Conservation (phyloP, 2,329 filamentous ascomycete species). For the Xylariaceae sp. region DNA sequence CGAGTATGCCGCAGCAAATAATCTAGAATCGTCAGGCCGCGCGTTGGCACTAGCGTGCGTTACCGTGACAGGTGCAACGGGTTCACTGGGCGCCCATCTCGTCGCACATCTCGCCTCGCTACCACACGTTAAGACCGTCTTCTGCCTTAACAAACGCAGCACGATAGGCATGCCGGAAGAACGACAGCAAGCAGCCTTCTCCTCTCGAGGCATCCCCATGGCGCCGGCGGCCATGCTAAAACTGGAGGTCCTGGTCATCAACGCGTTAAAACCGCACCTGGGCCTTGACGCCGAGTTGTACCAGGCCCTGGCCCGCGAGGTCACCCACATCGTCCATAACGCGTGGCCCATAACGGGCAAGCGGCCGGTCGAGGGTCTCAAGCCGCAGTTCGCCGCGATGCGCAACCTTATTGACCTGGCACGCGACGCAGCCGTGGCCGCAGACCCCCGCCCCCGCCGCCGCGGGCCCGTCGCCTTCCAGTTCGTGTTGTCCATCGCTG, state of each 20-base stretch:
- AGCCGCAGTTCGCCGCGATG: constrained; percentile 37
- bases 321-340: constrained; percentile 44
- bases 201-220: constrained; percentile 3
- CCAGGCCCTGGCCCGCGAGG: constrained; percentile 24
- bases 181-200: constrained; percentile 12
- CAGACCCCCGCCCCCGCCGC: constrained; percentile 4
- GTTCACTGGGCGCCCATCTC: constrained; percentile 31
- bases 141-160: constrained; percentile 39
- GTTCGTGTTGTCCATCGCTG: constrained; percentile 34
- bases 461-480: constrained; percentile 27
- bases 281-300: constrained; percentile 34
- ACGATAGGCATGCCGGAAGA: constrained; percentile 4
- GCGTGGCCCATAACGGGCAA: constrained; percentile 43
- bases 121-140: constrained; percentile 19
- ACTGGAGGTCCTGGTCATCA: constrained; percentile 31
- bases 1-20: too few species aligned
- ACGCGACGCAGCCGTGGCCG: constrained; percentile 23
- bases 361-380: constrained; percentile 29
- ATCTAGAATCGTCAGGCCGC: too few species aligned
- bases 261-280: constrained; percentile 32
- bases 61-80: constrained; percentile 31
- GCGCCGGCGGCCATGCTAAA: constrained; percentile 22
- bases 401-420: constrained; percentile 40
- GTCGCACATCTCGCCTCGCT: constrained; percentile 21
- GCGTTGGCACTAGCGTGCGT: constrained; percentile 23